A percentile compares a stretch with the other conserved stretches of the same genome.
These are phyloP conservation scores for Neolecta irregularis DNA, from an alignment of 1,139 yeast species.

Conservation along the genomic window DNA sequence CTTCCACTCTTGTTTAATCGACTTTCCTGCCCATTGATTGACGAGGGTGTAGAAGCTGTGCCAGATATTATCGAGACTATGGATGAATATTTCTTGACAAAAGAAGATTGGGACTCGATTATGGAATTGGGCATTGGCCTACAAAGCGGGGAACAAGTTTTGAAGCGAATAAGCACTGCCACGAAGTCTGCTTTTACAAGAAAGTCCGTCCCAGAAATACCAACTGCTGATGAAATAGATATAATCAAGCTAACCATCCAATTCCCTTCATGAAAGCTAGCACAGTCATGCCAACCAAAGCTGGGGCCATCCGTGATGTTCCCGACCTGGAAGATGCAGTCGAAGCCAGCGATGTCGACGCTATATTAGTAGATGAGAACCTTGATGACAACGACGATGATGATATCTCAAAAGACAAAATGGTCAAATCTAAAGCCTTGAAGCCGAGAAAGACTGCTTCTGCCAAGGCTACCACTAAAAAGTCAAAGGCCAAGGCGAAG, in stretches of 20 bases:
- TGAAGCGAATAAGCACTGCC: slow-evolving; percentile 55
- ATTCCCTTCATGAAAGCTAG: slow-evolving; percentile 59
- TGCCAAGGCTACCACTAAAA: neutral
- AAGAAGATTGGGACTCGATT: slow-evolving; percentile 81
- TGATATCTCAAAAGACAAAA: slow-evolving; percentile 4
- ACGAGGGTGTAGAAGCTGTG: slow-evolving; percentile 46
- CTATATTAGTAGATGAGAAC: slow-evolving; percentile 49
- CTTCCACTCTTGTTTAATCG: slow-evolving; percentile 46
- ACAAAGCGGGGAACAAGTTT: slow-evolving; percentile 25
- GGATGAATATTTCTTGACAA: slow-evolving; percentile 74
- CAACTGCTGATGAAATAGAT: slow-evolving; percentile 25
- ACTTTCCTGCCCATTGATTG: slow-evolving; percentile 41
- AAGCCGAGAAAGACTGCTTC: neutral
- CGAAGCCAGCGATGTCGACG: slow-evolving; percentile 37
- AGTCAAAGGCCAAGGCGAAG: too few relatives aligned
- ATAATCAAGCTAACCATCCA: slow-evolving; percentile 66
- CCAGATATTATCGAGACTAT: slow-evolving; percentile 46
- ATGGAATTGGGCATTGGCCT: slow-evolving; percentile 69
- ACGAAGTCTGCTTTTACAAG: slow-evolving; percentile 78
- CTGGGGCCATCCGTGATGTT: slow-evolving; percentile 22
- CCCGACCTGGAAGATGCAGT: slow-evolving; percentile 48
- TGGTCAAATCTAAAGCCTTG: neutral
- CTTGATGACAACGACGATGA: slow-evolving; percentile 29
- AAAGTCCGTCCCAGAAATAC: slow-evolving; percentile 5
- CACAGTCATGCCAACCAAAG: slow-evolving; percentile 32